Percentiles rank a stretch among this genome's conserved stretches.
Conservation (phyloP, 2,329 filamentous ascomycete species). For the Claviceps pazoutovae region DNA sequence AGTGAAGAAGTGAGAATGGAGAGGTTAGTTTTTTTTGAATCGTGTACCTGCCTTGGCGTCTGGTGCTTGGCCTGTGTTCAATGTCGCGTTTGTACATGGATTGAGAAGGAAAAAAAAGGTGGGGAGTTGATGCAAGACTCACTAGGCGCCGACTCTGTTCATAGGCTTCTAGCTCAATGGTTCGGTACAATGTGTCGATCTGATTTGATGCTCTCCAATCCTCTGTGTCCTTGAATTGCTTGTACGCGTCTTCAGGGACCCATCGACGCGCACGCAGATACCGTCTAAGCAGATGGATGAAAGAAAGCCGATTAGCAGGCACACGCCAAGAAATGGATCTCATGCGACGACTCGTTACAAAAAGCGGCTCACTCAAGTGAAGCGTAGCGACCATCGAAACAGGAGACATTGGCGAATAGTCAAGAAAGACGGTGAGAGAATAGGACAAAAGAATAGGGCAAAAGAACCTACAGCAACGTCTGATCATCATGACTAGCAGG, state of each 20-base stretch:
- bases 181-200: constrained; percentile 67
- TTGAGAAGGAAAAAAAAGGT: no score
- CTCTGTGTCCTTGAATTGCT: constrained; percentile 79
- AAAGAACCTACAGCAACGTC: constrained; percentile 48
- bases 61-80: no score
- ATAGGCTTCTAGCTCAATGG: constrained; percentile 74
- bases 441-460: background rate
- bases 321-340: no score
- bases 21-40: no score
- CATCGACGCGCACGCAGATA: constrained; percentile 79
- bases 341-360: no score
- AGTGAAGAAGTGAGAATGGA: background rate
- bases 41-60: no score
- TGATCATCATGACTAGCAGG: constrained; percentile 57
- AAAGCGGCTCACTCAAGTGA: no score
- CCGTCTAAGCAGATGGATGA: constrained; percentile 39
- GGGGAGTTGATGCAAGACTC: constrained; percentile 13
- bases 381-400: no score
- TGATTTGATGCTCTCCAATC: constrained; percentile 72
- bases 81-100: no score
- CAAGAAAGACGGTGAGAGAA: background rate
- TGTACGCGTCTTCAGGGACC: constrained; percentile 60
- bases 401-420: background rate
- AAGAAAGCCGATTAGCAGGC: constrained; percentile 3
- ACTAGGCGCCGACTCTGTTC: constrained; percentile 68